Evolutionary conservation across 192 early-diverging fungal species (phyloP).

Genomic region (Dimargaris xerosporica): DNA sequence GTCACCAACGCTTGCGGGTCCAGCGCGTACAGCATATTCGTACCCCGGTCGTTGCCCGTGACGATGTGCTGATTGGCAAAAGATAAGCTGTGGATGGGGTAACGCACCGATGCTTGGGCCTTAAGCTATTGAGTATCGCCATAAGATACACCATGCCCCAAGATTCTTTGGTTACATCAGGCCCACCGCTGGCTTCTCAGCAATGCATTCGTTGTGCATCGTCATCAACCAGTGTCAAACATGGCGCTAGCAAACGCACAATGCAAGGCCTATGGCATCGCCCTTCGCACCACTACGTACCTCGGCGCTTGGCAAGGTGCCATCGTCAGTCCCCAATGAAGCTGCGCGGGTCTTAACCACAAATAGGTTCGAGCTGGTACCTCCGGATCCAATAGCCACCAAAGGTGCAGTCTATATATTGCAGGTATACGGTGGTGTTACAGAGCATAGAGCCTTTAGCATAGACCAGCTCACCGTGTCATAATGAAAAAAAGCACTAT

Average conservation of each 20-base stretch:
- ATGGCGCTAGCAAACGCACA: background rate
- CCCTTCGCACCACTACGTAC: background rate
- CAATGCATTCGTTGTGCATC: background rate
- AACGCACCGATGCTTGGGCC: slow-evolving; percentile 31
- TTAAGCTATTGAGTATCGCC: slow-evolving; percentile 13
- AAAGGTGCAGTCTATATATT: slow-evolving; percentile 20
- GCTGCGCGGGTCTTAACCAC: slow-evolving; percentile 22
- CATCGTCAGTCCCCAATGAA: slow-evolving; percentile 2
- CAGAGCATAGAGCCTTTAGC: background rate
- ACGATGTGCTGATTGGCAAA: slow-evolving; percentile 24
- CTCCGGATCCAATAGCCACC: slow-evolving; percentile 28
- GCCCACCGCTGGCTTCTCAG: no score
- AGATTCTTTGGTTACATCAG: background rate
- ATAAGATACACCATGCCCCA: slow-evolving; percentile 17
- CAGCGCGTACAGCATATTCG: slow-evolving; percentile 29
- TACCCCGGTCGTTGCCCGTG: slow-evolving; percentile 30
- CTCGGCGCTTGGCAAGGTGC: background rate
- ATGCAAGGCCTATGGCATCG: background rate
- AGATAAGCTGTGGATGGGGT: slow-evolving; percentile 29
- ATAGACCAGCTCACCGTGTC: no score
- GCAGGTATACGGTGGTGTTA: background rate
- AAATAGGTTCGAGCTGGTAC: slow-evolving; percentile 31
- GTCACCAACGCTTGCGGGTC: slow-evolving; percentile 27
- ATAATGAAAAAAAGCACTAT: background rate
- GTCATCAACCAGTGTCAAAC: background rate